These are phyloP conservation scores for Bonia amplexicaulis DNA, from an alignment of 176 grass and related monocot genomes.

Conservation along the genomic window DNA sequence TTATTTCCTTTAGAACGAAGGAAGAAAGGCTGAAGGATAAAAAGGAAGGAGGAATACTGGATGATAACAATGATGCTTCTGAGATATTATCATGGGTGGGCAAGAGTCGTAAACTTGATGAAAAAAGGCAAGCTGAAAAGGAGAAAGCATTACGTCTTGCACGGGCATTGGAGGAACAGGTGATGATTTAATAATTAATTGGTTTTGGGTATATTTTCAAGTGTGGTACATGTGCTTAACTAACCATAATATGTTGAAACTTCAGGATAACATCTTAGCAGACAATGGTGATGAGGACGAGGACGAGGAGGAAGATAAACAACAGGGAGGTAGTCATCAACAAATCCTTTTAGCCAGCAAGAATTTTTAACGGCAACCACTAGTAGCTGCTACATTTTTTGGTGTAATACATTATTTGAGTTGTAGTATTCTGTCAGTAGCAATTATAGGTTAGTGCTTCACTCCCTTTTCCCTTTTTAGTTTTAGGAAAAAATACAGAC, in stretches of 20 bases:
- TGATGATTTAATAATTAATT: conserved; percentile 17
- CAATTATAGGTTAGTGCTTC: conserved; percentile 11
- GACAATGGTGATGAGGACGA: conserved; percentile 48
- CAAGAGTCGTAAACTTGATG: conserved; percentile 75
- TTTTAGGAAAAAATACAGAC: conserved; percentile 38
- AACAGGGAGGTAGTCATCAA: conserved; percentile 37
- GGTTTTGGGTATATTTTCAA: conserved; percentile 4
- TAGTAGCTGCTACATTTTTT: neutral
- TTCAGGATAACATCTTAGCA: conserved; percentile 82
- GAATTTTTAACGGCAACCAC: neutral
- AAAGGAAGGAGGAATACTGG: conserved; percentile 62
- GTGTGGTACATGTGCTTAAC: neutral
- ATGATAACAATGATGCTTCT: conserved; percentile 45
- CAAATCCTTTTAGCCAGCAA: neutral
- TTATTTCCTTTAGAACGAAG: conserved; percentile 62
- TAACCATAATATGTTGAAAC: conserved; percentile 19
- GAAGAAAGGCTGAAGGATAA: conserved; percentile 80
- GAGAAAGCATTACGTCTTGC: conserved; percentile 77
- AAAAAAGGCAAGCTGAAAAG: conserved; percentile 61
- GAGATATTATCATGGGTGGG: conserved; percentile 85
- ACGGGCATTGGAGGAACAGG: conserved; percentile 86
- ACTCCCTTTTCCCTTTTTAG: neutral
- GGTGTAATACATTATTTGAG: neutral
- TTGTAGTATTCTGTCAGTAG: neutral
- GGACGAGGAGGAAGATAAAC: conserved; percentile 40